A percentile compares a stretch with the other conserved stretches of the same genome.
Evolutionary conservation across 148 eudicot genomes (phyloP).

Genomic region (Pharnaceum exiguum): DNA sequence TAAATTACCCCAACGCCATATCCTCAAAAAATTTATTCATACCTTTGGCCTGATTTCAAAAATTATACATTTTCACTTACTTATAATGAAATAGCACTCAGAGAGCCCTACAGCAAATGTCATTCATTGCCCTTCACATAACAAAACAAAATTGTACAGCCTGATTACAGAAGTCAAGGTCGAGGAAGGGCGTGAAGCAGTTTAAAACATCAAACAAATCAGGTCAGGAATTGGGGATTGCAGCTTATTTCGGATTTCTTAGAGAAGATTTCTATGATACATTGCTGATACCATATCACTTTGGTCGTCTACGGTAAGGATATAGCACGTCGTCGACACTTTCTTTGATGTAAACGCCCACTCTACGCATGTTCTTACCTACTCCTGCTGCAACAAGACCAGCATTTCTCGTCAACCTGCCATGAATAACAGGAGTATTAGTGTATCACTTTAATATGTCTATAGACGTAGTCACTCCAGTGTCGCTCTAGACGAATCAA

Average conservation of each 20-base stretch:
- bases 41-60: neutral
- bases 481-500: too few relatives aligned
- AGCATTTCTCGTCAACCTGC: constrained; percentile 82
- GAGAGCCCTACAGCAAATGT: constrained; percentile 1
- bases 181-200: neutral
- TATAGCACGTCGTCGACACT: constrained; percentile 68
- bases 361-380: constrained; percentile 67
- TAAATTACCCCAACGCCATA: constrained; percentile 1
- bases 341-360: constrained; percentile 66
- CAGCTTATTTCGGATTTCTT: neutral
- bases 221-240: neutral
- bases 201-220: constrained; percentile 6
- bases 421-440: constrained; percentile 4
- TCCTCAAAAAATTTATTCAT: neutral
- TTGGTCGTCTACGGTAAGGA: constrained; percentile 66
- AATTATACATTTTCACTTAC: constrained; percentile 14
- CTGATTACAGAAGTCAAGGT: neutral
- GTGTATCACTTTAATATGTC: too few relatives aligned
- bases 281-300: constrained; percentile 27
- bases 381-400: constrained; percentile 80
- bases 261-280: neutral
- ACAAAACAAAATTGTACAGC: neutral
- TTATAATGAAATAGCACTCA: neutral
- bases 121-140: constrained; percentile 3
- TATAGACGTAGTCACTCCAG: too few relatives aligned